Evolutionary conservation across 2,329 filamentous ascomycete genomes (phyloP).

Genomic region (Clonostachys sp.): DNA sequence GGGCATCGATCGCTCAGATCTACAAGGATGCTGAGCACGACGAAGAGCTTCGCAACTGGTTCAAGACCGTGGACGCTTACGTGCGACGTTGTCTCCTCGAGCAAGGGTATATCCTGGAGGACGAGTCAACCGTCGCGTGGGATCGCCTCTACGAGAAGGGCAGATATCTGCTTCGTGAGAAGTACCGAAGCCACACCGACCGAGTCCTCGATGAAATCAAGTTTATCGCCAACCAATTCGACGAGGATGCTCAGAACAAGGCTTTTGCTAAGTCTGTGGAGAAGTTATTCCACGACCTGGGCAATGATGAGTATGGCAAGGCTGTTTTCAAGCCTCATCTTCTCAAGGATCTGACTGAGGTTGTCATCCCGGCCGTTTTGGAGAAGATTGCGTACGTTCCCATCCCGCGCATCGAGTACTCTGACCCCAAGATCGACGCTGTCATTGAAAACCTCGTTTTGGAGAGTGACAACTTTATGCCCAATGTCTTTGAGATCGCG

Average conservation of each 20-base stretch:
- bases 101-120: slow-evolving; percentile 86
- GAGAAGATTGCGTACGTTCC: slow-evolving; percentile 87
- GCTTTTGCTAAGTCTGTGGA: slow-evolving; percentile 70
- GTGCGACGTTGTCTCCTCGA: slow-evolving; percentile 80
- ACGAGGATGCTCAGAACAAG: slow-evolving; percentile 82
- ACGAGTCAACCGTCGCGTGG: slow-evolving; percentile 76
- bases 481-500: slow-evolving; percentile 82
- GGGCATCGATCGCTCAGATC: slow-evolving; percentile 78
- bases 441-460: slow-evolving; percentile 93
- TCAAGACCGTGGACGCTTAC: slow-evolving; percentile 72
- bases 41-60: slow-evolving; percentile 84
- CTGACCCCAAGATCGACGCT: slow-evolving; percentile 77
- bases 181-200: slow-evolving; percentile 82
- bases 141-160: slow-evolving; percentile 81
- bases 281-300: slow-evolving; percentile 85
- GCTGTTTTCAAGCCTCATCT: slow-evolving; percentile 88
- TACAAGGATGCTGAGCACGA: slow-evolving; percentile 86
- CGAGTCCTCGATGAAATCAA: slow-evolving; percentile 85
- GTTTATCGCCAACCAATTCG: slow-evolving; percentile 85
- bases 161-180: slow-evolving; percentile 79
- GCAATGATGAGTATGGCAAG: slow-evolving; percentile 80
- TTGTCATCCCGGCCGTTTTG: slow-evolving; percentile 79
- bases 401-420: slow-evolving; percentile 90
- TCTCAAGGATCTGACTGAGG: slow-evolving; percentile 79
- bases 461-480: slow-evolving; percentile 94